Percentiles rank a stretch among this genome's conserved stretches.
phyloP scores from a whole-genome alignment of 805 yeast genomes.

The Nakazawaea wickerhamii region DNA sequence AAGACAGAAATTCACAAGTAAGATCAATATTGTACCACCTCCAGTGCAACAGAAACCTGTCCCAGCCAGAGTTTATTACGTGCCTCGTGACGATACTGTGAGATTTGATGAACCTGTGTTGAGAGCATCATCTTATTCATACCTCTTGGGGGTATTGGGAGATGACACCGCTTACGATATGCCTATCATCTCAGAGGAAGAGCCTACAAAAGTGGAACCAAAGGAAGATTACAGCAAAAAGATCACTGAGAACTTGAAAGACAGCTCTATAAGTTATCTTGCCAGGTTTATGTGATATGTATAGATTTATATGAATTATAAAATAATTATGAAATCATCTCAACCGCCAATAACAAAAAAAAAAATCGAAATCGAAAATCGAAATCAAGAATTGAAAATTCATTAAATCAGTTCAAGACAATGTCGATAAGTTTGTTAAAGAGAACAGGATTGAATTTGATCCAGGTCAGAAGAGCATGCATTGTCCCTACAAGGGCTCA shows the following conservation, averaged over 20 bases:
- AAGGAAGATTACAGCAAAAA: constrained; percentile 2
- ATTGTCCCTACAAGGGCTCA: not conserved
- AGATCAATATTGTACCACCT: constrained; percentile 5
- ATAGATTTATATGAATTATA: no score
- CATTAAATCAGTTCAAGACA: no score
- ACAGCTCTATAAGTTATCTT: constrained; percentile 8
- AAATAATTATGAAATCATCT: no score
- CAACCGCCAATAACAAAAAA: not conserved
- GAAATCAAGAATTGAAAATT: not conserved
- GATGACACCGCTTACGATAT: not conserved
- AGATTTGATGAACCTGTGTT: constrained; percentile 12
- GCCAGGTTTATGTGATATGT: constrained; percentile 3
- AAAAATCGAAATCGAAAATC: not conserved
- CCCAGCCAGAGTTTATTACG: constrained; percentile 2
- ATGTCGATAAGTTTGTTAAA: constrained; percentile 8
- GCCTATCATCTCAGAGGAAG: not conserved
- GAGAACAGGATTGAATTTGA: not conserved
- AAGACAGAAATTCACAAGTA: constrained; percentile 3
- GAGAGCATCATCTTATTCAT: constrained; percentile 9
- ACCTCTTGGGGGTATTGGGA: constrained; percentile 8
- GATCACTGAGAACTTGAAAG: constrained; percentile 8
- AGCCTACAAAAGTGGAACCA: not conserved
- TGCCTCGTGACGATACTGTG: constrained; percentile 8
- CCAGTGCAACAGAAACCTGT: not conserved
- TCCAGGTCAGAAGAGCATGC: constrained; percentile 5